phyloP scores from a whole-genome alignment of 495 filamentous ascomycete species.

The Lasiosphaeriaceae sp. region DNA sequence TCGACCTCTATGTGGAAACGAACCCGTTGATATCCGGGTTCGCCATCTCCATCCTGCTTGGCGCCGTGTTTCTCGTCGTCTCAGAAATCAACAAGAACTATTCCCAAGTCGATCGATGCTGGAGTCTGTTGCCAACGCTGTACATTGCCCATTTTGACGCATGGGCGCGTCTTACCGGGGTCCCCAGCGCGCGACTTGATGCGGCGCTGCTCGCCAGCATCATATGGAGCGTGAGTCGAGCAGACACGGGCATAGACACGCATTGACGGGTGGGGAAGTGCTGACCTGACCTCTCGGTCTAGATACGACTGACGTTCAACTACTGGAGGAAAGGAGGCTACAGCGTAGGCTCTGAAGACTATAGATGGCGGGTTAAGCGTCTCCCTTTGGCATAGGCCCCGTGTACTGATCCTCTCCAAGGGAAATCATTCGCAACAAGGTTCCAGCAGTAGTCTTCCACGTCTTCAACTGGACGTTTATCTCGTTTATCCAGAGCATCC shows the following conservation, averaged over 20 bases:
- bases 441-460: conserved; percentile 58
- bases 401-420: conserved; percentile 21
- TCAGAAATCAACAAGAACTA: conserved; percentile 89
- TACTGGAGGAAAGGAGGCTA: conserved; percentile 98
- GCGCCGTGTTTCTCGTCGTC: conserved; percentile 63
- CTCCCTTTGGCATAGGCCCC: too few relatives aligned
- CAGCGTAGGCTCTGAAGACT: conserved; percentile 82
- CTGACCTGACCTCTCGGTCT: conserved; percentile 14
- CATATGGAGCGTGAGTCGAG: conserved; percentile 72
- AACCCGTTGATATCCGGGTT: conserved; percentile 82
- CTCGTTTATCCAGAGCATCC: conserved; percentile 73
- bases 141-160: conserved; percentile 83
- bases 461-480: conserved; percentile 88
- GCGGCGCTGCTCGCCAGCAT: conserved; percentile 65
- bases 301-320: conserved; percentile 86
- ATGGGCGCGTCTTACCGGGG: conserved; percentile 70
- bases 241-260: neutral
- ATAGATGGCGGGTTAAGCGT: conserved; percentile 63
- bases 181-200: conserved; percentile 71
- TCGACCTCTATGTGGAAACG: conserved; percentile 72
- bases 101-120: conserved; percentile 88
- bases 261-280: neutral
- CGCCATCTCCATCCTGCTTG: conserved; percentile 63
- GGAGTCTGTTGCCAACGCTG: conserved; percentile 82
- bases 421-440: conserved; percentile 42